phyloP scores from a whole-genome alignment of 805 yeast genomes.

The Yamadazyma paraphyllophila region DNA sequence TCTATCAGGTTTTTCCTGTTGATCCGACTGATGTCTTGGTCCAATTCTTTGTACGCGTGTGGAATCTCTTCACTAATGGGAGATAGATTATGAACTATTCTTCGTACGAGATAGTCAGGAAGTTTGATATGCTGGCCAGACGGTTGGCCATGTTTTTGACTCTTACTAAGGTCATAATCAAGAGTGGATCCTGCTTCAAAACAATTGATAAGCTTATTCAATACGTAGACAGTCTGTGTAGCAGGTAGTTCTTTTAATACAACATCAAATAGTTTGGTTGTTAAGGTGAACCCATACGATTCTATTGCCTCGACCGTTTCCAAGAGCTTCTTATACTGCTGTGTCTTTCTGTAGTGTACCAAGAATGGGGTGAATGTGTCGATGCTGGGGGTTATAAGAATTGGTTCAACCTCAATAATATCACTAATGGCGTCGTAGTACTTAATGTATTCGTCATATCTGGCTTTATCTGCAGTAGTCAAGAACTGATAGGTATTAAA shows the following conservation, averaged over 20 bases:
- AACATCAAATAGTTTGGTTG: conserved; percentile 27
- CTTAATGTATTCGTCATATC: conserved; percentile 7
- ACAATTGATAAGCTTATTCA: conserved; percentile 15
- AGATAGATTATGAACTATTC: conserved; percentile 5
- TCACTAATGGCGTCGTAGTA: conserved; percentile 9
- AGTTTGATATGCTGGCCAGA: conserved; percentile 23
- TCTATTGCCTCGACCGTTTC: conserved; percentile 13
- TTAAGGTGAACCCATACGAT: conserved; percentile 26
- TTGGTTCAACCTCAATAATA: conserved; percentile 1
- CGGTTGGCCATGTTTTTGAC: background rate
- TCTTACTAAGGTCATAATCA: conserved; percentile 11
- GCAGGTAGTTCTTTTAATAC: conserved; percentile 15
- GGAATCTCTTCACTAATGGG: background rate
- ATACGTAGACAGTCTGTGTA: conserved; percentile 13
- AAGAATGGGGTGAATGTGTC: conserved; percentile 19
- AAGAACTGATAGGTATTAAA: conserved; percentile 4
- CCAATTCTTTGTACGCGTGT: background rate
- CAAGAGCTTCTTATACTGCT: conserved; percentile 4
- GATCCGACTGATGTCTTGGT: background rate
- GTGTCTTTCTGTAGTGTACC: conserved; percentile 7
- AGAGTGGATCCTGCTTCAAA: conserved; percentile 14
- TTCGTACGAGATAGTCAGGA: conserved; percentile 17
- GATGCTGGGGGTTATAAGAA: conserved; percentile 15
- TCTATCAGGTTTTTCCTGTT: background rate
- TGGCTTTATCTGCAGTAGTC: conserved; percentile 1